These are phyloP conservation scores for barrel medic (Medicago truncatula) DNA, from an alignment of 306 rosid species.

Conservation along the genomic window DNA sequence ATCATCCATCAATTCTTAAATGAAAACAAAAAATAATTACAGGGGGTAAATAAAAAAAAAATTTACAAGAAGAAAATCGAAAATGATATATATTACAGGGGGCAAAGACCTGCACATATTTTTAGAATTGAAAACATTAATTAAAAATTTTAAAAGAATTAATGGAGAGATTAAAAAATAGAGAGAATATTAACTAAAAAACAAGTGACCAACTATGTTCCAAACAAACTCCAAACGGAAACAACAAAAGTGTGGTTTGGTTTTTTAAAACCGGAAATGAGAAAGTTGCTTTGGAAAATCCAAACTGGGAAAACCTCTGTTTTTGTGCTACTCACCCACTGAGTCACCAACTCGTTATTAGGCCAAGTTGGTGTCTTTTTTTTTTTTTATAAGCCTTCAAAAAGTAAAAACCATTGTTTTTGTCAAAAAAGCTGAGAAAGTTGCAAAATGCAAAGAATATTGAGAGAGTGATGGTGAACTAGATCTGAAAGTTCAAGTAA, in stretches of 20 bases:
- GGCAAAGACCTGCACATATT: no score
- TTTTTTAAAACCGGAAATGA: constrained; percentile 22
- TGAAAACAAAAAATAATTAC: no score
- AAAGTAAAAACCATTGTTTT: constrained; percentile 54
- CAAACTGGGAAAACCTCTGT: constrained; percentile 10
- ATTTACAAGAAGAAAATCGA: no score
- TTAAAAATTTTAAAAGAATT: no score
- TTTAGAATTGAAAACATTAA: no score
- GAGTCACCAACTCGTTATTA: constrained; percentile 57
- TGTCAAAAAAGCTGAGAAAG: constrained; percentile 60
- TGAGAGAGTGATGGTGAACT: constrained; percentile 35
- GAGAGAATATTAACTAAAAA: no score
- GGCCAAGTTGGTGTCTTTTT: constrained; percentile 56
- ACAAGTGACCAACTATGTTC: background rate
- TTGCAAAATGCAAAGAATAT: constrained; percentile 36
- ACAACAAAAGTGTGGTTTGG: constrained; percentile 32
- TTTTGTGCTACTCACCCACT: constrained; percentile 45
- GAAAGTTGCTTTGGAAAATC: constrained; percentile 30
- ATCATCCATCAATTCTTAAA: no score
- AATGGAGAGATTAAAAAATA: no score
- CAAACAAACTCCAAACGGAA: constrained; percentile 33
- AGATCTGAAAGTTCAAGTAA: constrained; percentile 57
- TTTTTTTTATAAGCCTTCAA: constrained; percentile 36
- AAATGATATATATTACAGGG: no score
- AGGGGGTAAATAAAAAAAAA: no score